These are phyloP conservation scores for Spergularia marina DNA, from an alignment of 148 eudicot genomes.

Conservation along the genomic window DNA sequence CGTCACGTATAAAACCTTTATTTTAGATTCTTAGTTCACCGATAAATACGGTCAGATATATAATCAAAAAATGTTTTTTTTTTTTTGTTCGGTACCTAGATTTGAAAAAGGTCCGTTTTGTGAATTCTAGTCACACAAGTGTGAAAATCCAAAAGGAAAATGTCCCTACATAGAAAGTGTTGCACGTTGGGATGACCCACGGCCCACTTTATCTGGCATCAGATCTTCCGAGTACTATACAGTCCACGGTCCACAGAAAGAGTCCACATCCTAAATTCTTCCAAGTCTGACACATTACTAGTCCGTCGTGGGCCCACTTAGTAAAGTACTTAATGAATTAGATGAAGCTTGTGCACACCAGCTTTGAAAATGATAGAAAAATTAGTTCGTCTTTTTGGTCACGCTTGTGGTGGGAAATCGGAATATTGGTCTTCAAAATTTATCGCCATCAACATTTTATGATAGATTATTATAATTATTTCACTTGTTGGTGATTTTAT, in stretches of 20 bases:
- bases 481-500: too few species aligned
- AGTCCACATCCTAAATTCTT: conserved; percentile 12
- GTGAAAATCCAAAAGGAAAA: not conserved
- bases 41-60: too few species aligned
- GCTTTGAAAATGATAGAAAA: not conserved
- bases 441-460: too few species aligned
- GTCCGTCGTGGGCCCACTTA: not conserved
- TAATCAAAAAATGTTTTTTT: too few species aligned
- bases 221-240: not conserved
- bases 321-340: not conserved
- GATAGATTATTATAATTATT: too few species aligned
- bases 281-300: not conserved
- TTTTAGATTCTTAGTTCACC: too few species aligned
- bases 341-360: not conserved
- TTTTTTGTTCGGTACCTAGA: too few species aligned
- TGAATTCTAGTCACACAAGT: not conserved
- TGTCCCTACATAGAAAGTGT: conserved; percentile 10
- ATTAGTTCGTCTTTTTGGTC: not conserved
- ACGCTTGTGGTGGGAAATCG: not conserved
- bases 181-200: conserved; percentile 22
- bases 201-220: not conserved
- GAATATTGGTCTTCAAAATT: too few species aligned
- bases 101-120: too few species aligned
- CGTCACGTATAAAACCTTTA: too few species aligned
- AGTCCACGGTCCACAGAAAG: not conserved